These are phyloP conservation scores for Kazachstania bromeliacearum DNA, from an alignment of 805 yeast species.

Conservation along the genomic window DNA sequence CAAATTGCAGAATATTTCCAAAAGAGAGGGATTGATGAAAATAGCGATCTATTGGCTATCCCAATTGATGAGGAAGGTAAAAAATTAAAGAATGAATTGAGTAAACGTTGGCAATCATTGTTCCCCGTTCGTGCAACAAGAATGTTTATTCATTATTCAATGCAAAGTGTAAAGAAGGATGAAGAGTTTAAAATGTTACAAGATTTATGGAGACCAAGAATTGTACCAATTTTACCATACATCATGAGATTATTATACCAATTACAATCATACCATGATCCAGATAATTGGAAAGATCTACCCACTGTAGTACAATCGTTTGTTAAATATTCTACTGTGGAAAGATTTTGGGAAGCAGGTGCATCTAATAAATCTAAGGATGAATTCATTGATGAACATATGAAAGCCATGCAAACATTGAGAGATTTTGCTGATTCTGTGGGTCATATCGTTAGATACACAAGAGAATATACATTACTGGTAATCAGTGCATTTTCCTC, in stretches of 20 bases:
- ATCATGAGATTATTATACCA: slow-evolving; percentile 79
- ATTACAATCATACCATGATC: slow-evolving; percentile 89
- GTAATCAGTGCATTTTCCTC: slow-evolving; percentile 85
- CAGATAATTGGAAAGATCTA: slow-evolving; percentile 78
- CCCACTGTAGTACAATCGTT: slow-evolving; percentile 88
- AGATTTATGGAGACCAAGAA: slow-evolving; percentile 84
- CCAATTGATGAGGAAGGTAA: slow-evolving; percentile 88
- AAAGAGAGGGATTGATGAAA: slow-evolving; percentile 67
- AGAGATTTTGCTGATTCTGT: slow-evolving; percentile 97
- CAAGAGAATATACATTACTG: slow-evolving; percentile 89
- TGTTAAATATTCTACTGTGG: slow-evolving; percentile 81
- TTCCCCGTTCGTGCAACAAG: slow-evolving; percentile 96
- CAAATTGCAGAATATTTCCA: slow-evolving; percentile 86
- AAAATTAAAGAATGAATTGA: slow-evolving; percentile 61
- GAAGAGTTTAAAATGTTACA: slow-evolving; percentile 60
- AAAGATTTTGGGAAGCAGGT: slow-evolving; percentile 98
- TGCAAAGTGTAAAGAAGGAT: slow-evolving; percentile 78
- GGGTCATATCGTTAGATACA: slow-evolving; percentile 90
- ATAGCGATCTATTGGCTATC: slow-evolving; percentile 64
- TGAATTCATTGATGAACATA: slow-evolving; percentile 87
- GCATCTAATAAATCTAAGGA: slow-evolving; percentile 90
- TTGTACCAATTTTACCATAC: slow-evolving; percentile 85
- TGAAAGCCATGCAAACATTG: slow-evolving; percentile 84
- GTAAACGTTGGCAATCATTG: slow-evolving; percentile 85
- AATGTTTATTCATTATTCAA: slow-evolving; percentile 88